A percentile compares a stretch with the other conserved stretches of the same genome.
These are phyloP conservation scores for Coniochaeta ligniaria DNA, from an alignment of 2,329 filamentous ascomycete genomes.

Conservation along the genomic window DNA sequence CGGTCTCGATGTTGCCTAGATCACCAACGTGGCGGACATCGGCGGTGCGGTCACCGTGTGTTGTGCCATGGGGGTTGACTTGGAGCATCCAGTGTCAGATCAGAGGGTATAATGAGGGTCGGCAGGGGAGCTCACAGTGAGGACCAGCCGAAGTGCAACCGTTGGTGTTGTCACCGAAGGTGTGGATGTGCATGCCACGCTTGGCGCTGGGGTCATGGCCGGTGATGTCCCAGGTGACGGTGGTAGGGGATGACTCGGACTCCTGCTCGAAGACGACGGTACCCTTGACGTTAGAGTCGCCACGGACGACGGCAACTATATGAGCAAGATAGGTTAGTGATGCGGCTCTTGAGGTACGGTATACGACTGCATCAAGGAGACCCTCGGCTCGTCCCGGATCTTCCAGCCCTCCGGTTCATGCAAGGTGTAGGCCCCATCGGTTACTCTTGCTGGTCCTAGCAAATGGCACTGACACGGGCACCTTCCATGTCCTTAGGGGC, in stretches of 20 bases:
- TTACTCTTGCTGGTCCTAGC: background rate
- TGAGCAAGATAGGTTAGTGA: background rate
- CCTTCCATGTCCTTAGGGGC: background rate
- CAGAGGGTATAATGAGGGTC: background rate
- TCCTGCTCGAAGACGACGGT: conserved; percentile 94
- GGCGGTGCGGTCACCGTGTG: conserved; percentile 81
- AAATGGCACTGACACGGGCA: background rate
- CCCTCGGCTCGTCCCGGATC: background rate
- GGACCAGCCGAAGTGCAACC: conserved; percentile 97
- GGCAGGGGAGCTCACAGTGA: conserved; percentile 64
- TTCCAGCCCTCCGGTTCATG: background rate
- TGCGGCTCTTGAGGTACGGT: background rate
- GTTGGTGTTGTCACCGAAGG: conserved; percentile 99
- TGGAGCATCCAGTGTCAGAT: conserved; percentile 2
- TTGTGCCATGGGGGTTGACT: conserved; percentile 96
- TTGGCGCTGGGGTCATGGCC: conserved; percentile 92
- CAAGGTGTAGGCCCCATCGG: background rate
- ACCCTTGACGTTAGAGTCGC: conserved; percentile 92
- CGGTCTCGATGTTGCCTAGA: conserved; percentile 94
- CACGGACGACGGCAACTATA: conserved; percentile 90
- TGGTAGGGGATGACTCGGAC: conserved; percentile 74
- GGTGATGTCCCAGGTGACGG: conserved; percentile 83
- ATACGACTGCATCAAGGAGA: background rate
- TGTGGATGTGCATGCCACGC: conserved; percentile 98
- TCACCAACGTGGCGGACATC: conserved; percentile 90